Percentiles rank a stretch among this genome's conserved stretches.
phyloP scores from a whole-genome alignment of 2,329 filamentous ascomycete species.

The Taxawa tesnikishii region DNA sequence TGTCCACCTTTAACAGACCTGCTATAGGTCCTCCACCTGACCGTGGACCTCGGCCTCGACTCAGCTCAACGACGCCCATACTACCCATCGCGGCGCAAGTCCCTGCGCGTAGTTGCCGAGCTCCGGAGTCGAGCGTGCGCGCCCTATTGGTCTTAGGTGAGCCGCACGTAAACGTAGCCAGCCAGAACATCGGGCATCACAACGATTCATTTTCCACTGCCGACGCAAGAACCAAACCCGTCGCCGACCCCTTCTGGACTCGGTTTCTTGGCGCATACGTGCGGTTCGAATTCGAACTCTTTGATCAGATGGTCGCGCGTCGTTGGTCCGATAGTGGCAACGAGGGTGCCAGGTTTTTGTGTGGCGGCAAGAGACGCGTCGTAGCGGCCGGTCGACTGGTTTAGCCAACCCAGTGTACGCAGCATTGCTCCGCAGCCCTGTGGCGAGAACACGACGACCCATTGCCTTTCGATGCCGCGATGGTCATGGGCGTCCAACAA shows the following conservation, averaged over 20 bases:
- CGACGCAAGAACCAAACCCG: too few species aligned
- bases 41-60: too few species aligned
- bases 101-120: too few species aligned
- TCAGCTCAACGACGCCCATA: too few species aligned
- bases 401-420: slow-evolving; percentile 35
- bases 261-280: slow-evolving; percentile 72
- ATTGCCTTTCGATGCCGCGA: slow-evolving; percentile 33
- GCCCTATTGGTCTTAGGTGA: too few species aligned
- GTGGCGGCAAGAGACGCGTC: slow-evolving; percentile 9
- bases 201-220: too few species aligned
- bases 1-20: too few species aligned
- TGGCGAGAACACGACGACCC: slow-evolving; percentile 63
- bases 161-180: too few species aligned
- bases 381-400: slow-evolving; percentile 24
- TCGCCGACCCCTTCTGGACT: slow-evolving; percentile 60
- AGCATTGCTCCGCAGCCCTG: slow-evolving; percentile 51
- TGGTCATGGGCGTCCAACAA: slow-evolving; percentile 6
- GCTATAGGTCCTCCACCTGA: too few species aligned
- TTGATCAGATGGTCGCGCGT: slow-evolving; percentile 62
- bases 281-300: slow-evolving; percentile 54
- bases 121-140: too few species aligned
- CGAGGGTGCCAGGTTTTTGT: slow-evolving; percentile 34
- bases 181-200: too few species aligned
- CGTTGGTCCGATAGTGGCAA: slow-evolving; percentile 89
- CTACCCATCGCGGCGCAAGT: too few species aligned